Evolutionary conservation across 2,329 filamentous ascomycete genomes (phyloP).

Genomic region (Aspergillus melleus): DNA sequence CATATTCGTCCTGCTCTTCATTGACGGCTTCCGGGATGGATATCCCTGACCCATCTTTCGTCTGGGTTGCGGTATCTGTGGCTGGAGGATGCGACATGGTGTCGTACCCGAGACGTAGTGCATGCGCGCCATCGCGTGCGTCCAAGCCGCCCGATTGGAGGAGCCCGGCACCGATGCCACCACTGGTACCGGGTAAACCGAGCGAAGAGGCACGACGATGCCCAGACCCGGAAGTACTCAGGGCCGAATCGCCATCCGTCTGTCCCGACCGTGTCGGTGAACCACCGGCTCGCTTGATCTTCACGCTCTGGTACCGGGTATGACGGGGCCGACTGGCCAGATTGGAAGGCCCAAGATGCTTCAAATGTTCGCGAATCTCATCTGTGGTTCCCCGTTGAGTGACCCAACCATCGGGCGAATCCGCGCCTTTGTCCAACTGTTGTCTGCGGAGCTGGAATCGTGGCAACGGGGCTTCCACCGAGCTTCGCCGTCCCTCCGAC

Average conservation of each 20-base stretch:
- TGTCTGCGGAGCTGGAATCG: slow-evolving; percentile 43
- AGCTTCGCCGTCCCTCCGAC: slow-evolving; percentile 31
- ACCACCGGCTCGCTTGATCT: slow-evolving; percentile 60
- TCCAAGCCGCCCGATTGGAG: slow-evolving; percentile 56
- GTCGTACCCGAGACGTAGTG: slow-evolving; percentile 58
- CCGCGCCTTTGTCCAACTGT: slow-evolving; percentile 28
- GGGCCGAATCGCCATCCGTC: slow-evolving; percentile 37
- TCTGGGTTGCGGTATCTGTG: slow-evolving; percentile 23
- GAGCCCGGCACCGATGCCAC: slow-evolving; percentile 56
- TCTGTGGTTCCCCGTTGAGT: slow-evolving; percentile 54
- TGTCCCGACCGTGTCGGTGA: slow-evolving; percentile 35
- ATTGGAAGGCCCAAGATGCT: slow-evolving; percentile 65
- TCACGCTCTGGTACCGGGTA: slow-evolving; percentile 63
- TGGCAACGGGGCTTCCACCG: slow-evolving; percentile 38
- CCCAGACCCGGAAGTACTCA: slow-evolving; percentile 44
- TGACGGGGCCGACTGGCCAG: slow-evolving; percentile 59
- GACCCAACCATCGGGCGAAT: slow-evolving; percentile 31
- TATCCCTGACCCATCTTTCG: slow-evolving; percentile 27
- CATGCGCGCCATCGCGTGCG: slow-evolving; percentile 66
- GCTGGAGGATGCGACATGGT: slow-evolving; percentile 36
- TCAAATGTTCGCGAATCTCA: slow-evolving; percentile 60
- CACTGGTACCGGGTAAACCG: slow-evolving; percentile 39
- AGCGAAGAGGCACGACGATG: slow-evolving; percentile 27
- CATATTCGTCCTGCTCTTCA: slow-evolving; percentile 31
- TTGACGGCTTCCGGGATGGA: slow-evolving; percentile 33